phyloP scores from a whole-genome alignment of 352 stramenopile species.

The Globisporangium splendens region DNA sequence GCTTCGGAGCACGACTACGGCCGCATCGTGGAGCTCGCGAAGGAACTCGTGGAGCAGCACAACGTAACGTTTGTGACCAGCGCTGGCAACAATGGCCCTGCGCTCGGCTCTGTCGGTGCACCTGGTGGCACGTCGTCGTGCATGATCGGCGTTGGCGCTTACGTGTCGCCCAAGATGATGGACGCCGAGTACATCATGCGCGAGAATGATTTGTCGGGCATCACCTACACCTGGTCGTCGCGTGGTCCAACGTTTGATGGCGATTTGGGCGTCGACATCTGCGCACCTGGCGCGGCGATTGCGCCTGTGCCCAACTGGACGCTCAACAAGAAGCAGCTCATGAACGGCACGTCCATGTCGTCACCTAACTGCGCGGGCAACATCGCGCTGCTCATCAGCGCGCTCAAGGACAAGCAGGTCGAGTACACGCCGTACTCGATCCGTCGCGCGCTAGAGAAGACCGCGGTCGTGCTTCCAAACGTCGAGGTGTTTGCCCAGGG shows the following conservation, averaged over 20 bases:
- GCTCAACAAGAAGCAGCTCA: slow-evolving; percentile 94
- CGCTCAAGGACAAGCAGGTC: slow-evolving; percentile 77
- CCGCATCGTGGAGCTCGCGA: slow-evolving; percentile 85
- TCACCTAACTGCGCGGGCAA: slow-evolving; percentile 93
- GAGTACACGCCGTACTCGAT: slow-evolving; percentile 87
- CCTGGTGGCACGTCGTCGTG: slow-evolving; percentile 87
- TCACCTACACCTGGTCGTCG: slow-evolving; percentile 91
- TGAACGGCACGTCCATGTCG: slow-evolving; percentile 97
- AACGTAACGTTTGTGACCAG: slow-evolving; percentile 93
- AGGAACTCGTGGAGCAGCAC: slow-evolving; percentile 90
- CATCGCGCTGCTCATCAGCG: slow-evolving; percentile 91
- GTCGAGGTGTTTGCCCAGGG: slow-evolving; percentile 76
- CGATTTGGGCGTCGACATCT: slow-evolving; percentile 89
- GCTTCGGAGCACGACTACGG: slow-evolving; percentile 84
- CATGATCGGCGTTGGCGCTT: slow-evolving; percentile 92
- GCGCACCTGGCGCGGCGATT: slow-evolving; percentile 93
- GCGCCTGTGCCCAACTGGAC: slow-evolving; percentile 93
- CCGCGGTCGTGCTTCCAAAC: slow-evolving; percentile 56
- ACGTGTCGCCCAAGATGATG: slow-evolving; percentile 95
- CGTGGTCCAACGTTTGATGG: slow-evolving; percentile 93
- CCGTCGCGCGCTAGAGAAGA: slow-evolving; percentile 85
- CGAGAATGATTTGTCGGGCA: slow-evolving; percentile 53
- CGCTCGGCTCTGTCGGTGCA: slow-evolving; percentile 90
- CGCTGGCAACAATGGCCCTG: slow-evolving; percentile 96
- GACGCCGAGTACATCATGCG: slow-evolving; percentile 89